Evolutionary conservation across 2,329 filamentous ascomycete species (phyloP).

Genomic region (Albophoma yamanashiensis): DNA sequence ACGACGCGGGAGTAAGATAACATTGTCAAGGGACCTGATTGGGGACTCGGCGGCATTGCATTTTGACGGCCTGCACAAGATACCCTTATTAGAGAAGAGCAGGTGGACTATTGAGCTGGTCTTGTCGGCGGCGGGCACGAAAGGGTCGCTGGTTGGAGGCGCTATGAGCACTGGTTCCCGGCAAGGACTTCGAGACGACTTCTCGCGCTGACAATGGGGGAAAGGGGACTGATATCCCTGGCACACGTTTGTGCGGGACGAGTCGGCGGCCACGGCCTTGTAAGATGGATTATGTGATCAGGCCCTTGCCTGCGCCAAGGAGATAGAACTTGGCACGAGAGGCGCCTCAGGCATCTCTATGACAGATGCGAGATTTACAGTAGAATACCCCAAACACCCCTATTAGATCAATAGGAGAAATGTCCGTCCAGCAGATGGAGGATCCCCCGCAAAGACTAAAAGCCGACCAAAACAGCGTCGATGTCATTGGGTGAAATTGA

Average conservation of each 20-base stretch:
- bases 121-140: not conserved
- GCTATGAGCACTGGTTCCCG: not conserved
- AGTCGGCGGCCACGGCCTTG: not conserved
- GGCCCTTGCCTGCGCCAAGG: not conserved
- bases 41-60: not conserved
- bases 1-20: too few species aligned
- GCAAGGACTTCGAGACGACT: not conserved
- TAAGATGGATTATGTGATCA: not conserved
- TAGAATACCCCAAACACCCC: not conserved
- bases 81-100: not conserved
- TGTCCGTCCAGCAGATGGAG: not conserved
- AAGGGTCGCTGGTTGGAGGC: not conserved
- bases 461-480: not conserved
- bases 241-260: not conserved
- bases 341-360: not conserved
- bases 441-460: not conserved
- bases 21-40: not conserved
- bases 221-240: too few species aligned
- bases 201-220: not conserved
- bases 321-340: not conserved
- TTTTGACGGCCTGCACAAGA: not conserved
- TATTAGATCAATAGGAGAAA: not conserved
- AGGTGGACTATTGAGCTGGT: too few species aligned
- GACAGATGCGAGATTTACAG: not conserved
- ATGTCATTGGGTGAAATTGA: not conserved